phyloP scores from a whole-genome alignment of 139 green algal genomes.

The Astrephomene gubernaculifera region DNA sequence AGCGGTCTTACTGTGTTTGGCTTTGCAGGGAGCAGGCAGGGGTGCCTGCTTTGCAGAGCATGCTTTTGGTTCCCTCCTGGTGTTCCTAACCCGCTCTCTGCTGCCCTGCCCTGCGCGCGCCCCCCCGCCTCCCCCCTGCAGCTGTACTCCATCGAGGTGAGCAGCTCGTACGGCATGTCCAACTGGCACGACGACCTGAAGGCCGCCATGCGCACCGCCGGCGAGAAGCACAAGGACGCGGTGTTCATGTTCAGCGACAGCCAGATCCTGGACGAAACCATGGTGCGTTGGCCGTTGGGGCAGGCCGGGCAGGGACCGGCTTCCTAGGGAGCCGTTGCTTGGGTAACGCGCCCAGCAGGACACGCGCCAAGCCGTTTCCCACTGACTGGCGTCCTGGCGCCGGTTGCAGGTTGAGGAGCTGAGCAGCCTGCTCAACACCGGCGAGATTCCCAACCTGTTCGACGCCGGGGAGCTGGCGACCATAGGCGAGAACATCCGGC shows the following conservation, averaged over 20 bases:
- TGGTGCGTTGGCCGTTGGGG: too few relatives aligned
- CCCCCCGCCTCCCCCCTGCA: too few relatives aligned
- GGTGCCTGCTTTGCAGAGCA: background rate
- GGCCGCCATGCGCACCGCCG: conserved; percentile 65
- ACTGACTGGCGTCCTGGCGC: too few relatives aligned
- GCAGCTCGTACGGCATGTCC: conserved; percentile 64
- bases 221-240: conserved; percentile 60
- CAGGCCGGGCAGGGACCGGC: too few relatives aligned
- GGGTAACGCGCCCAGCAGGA: too few relatives aligned
- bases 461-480: conserved; percentile 53
- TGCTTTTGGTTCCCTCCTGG: background rate
- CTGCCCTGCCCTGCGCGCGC: too few relatives aligned
- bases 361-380: too few relatives aligned
- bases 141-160: conserved; percentile 73
- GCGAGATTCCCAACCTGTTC: conserved; percentile 81
- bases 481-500: conserved; percentile 51
- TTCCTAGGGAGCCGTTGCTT: too few relatives aligned
- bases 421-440: conserved; percentile 83
- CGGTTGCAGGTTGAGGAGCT: conserved; percentile 77
- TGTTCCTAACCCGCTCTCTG: too few relatives aligned
- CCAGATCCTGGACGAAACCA: conserved; percentile 73
- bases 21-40: too few relatives aligned
- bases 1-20: too few relatives aligned
- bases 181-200: conserved; percentile 85
- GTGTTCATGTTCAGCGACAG: conserved; percentile 82